Base-by-base conservation (phyloP, 257 asterid genomes). In the Paraleonurus japonicus region DNA sequence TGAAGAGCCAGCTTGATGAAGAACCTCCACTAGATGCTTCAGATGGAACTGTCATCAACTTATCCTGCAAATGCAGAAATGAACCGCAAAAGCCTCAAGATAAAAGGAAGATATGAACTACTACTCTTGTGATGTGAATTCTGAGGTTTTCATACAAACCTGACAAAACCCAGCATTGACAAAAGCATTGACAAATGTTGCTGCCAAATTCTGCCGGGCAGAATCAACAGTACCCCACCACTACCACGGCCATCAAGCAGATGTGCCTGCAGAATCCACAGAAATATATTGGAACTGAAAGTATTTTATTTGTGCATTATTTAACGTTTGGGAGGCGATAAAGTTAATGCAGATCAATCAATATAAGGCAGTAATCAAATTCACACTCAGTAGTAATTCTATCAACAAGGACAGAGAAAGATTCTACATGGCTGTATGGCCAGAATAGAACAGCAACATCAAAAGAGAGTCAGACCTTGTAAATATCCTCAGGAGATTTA, bases 101-200 rank as follows among this genome's bases (percentile, higher is more conserved):
- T 16, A 20, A 30, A 76, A 8, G 43, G 23, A 62, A 43, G 10
- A 20, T n/a, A 24, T 20, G 35, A 30, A 65, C 43, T 26, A 51
- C 19, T 39, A 17, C 2, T 30, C 8, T 30, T 22, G 70, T 27
- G 39, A 69, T 43, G 27, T 60, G 59, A 23, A 16, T 23, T 13
- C 39, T 43, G 28, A 13, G 6, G 24, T 22, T 24, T 43, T 12
- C 15, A 7, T 28, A 32, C 67, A 23, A 76, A 94, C 98, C 97
- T 86, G 97, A 61, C 99, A 95, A 71, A 92, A 95, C 50, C 98
- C 99, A 67, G 97, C 99, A 85, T 95, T 95, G 12, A 95, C 99
- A 76, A 95, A 95, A 16, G 99, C 99, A 69, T 95, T 95, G 54
- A 95, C 98, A 81, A 92, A 95, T 27, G 99, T 95, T 17, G 97